A percentile compares a stretch with the other conserved stretches of the same genome.
Evolutionary conservation across 2,329 filamentous ascomycete genomes (phyloP).

Genomic region (Penicillium sp.): DNA sequence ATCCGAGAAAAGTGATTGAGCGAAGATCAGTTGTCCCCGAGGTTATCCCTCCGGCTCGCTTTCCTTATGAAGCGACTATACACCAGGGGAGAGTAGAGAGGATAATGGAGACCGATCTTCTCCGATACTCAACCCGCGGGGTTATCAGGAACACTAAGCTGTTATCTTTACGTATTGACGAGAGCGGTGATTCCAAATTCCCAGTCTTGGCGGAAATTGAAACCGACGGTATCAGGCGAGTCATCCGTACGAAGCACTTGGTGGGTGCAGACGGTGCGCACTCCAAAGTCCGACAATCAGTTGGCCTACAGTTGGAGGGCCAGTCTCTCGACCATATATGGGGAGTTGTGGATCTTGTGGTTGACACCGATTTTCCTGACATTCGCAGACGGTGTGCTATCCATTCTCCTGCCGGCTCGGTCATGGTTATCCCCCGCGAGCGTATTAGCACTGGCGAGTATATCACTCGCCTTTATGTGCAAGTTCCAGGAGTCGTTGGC

Average conservation of each 20-base stretch:
- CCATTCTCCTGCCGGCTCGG: constrained; percentile 72
- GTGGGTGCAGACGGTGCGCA: constrained; percentile 73
- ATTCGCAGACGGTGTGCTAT: constrained; percentile 80
- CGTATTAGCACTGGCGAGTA: constrained; percentile 40
- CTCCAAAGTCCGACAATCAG: constrained; percentile 66
- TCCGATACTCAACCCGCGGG: constrained; percentile 59
- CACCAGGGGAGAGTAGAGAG: constrained; percentile 63
- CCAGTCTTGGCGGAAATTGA: constrained; percentile 38
- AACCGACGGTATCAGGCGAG: constrained; percentile 24
- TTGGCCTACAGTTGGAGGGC: constrained; percentile 59
- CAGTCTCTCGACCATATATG: constrained; percentile 73
- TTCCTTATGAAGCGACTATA: constrained; percentile 61
- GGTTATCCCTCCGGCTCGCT: constrained; percentile 68
- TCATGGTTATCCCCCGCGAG: constrained; percentile 79
- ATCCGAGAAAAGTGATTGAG: constrained; percentile 57
- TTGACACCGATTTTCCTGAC: constrained; percentile 74
- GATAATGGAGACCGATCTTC: constrained; percentile 6
- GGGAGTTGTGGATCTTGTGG: constrained; percentile 76
- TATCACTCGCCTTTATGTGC: constrained; percentile 49
- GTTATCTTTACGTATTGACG: constrained; percentile 65
- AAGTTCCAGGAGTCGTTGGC: constrained; percentile 37
- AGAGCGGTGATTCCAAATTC: constrained; percentile 45
- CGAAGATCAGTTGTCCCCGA: constrained; percentile 59
- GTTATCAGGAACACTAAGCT: constrained; percentile 66
- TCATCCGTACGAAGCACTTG: constrained; percentile 68